Base-by-base conservation (phyloP, 805 yeast genomes). In the Suhomyces sp. region DNA sequence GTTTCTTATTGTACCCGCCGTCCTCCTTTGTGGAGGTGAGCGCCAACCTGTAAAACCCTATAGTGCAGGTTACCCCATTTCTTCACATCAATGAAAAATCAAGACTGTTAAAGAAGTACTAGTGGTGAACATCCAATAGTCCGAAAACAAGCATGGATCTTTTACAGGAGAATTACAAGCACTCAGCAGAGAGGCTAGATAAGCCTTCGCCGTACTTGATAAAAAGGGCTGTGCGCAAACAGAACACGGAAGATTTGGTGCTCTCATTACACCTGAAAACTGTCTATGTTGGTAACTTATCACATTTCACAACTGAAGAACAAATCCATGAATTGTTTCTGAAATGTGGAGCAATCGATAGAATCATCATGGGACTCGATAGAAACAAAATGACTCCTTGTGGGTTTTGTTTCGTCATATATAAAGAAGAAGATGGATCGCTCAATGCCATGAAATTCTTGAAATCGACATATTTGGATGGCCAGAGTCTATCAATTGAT, bases 321-420 rank as follows among this genome's bases (percentile, higher is more conserved):
- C 97, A 91, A 60, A 77, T 91, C 11, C 83, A 81, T 56, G 98
- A 90, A 58, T 63, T 93, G 33, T 88, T 93, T 53, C 75, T 83
- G 42, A 83, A 83, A 57, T 80, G 86, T 52, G 98, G 97, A 1
- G 68, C 76, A 11, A 80, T 91, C 25, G 77, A 77, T 46, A 72
- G 83, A 51, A 85, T 90, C 26, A 80, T 91, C 33, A 93, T 93
- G 98, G 98, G 98, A 0, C 73, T 93, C 23, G 97, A 93, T 58
- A 74, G 96, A 46, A 81, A 82, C 56, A 83, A 85, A 47, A 79
- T 82, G 51, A 90, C 96, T 1, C 98, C 98, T 2, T 90, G 98
- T 56, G 98, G 98, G 12, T 91, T 93, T 59, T 90, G 97, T 56
- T 93, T 93, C 56, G 88, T 93, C 25, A 83, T 88, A 29, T 93